These are phyloP conservation scores for Neckera pumila DNA, from an alignment of 225 moss, liverwort and hornwort species.

Conservation along the genomic window DNA sequence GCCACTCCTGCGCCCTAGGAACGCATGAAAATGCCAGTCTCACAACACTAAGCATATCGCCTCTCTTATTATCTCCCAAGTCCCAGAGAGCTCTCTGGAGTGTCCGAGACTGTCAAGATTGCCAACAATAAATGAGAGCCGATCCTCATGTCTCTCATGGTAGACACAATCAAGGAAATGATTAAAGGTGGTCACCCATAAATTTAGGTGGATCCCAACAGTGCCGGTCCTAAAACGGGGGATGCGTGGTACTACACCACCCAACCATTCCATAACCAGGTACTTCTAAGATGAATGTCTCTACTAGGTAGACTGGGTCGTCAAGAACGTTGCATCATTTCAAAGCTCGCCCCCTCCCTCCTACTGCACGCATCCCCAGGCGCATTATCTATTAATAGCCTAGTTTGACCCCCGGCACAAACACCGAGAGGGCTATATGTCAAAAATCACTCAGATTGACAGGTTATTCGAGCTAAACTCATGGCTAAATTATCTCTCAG, in stretches of 20 bases:
- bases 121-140: not conserved
- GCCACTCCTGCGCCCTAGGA: not conserved
- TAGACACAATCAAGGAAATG: not conserved
- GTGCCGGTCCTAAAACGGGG: not conserved
- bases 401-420: not conserved
- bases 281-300: constrained; percentile 3
- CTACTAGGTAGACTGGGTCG: constrained; percentile 7
- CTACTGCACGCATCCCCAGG: constrained; percentile 1
- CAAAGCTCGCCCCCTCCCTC: not conserved
- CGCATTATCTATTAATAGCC: not conserved
- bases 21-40: constrained; percentile 20
- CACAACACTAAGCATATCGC: constrained; percentile 14
- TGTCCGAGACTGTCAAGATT: not conserved
- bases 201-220: not conserved
- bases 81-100: not conserved
- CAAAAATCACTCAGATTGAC: not conserved
- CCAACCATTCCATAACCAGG: not conserved
- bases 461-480: not conserved
- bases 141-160: not conserved
- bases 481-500: not conserved
- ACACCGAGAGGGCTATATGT: not conserved
- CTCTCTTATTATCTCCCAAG: not conserved
- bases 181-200: constrained; percentile 8
- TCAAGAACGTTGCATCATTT: constrained; percentile 2
- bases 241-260: not conserved